Evolutionary conservation across 2,329 filamentous ascomycete species (phyloP).

Genomic region (Allantophomopsis lycopodina): DNA sequence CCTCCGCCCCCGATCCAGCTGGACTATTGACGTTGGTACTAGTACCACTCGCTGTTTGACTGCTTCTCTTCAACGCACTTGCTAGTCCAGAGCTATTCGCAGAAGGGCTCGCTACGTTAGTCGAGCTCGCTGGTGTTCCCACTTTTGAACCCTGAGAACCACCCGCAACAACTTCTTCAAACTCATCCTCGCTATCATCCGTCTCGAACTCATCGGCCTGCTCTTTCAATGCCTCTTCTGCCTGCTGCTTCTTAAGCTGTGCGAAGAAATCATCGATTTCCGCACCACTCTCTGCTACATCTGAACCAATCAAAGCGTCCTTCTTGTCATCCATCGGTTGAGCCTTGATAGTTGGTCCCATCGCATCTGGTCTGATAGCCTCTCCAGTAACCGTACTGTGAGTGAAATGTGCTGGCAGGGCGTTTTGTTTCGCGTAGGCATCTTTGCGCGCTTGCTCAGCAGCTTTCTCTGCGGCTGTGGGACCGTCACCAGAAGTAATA

Average conservation of each 20-base stretch:
- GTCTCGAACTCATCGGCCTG: slow-evolving; percentile 36
- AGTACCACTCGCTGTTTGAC: slow-evolving; percentile 15
- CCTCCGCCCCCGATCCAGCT: slow-evolving; percentile 22
- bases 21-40: slow-evolving; percentile 18
- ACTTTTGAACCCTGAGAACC: slow-evolving; percentile 9
- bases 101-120: neutral
- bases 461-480: slow-evolving; percentile 51
- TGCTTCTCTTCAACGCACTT: slow-evolving; percentile 15
- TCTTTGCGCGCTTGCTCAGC: slow-evolving; percentile 52
- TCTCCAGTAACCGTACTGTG: slow-evolving; percentile 55
- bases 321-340: slow-evolving; percentile 30
- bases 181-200: slow-evolving; percentile 31
- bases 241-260: slow-evolving; percentile 47
- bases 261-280: slow-evolving; percentile 56
- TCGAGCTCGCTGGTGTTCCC: slow-evolving; percentile 15
- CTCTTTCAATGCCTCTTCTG: slow-evolving; percentile 29
- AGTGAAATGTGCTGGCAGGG: slow-evolving; percentile 57
- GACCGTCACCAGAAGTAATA: slow-evolving; percentile 52
- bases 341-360: slow-evolving; percentile 11
- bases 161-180: slow-evolving; percentile 28
- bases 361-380: slow-evolving; percentile 32
- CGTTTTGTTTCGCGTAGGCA: slow-evolving; percentile 53
- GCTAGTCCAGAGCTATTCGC: slow-evolving; percentile 2
- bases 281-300: slow-evolving; percentile 35
- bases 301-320: slow-evolving; percentile 21